These are phyloP conservation scores for Melampsora americana DNA, from an alignment of 1,284 basidiomycete species.

Conservation along the genomic window DNA sequence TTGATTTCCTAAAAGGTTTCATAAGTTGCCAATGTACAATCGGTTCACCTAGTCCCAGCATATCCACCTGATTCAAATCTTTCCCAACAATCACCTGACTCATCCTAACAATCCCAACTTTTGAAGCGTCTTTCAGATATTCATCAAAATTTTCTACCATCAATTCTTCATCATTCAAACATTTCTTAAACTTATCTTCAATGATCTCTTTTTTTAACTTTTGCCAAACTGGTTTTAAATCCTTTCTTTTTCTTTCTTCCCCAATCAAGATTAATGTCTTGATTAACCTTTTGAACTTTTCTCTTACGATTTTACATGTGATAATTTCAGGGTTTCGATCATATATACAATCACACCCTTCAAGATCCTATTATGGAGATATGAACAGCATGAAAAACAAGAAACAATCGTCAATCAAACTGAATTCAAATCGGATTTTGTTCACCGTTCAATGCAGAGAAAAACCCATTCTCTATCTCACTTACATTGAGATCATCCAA, in stretches of 20 bases:
- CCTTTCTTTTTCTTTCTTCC: background rate
- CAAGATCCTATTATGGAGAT: background rate
- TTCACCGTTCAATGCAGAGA: no score
- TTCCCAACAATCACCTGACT: no score
- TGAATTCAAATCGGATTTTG: no score
- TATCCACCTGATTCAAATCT: no score
- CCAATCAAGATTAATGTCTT: background rate
- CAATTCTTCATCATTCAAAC: background rate
- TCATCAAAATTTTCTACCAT: background rate
- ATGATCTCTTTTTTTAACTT: background rate
- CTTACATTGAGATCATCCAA: conserved; percentile 1
- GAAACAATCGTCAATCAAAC: no score
- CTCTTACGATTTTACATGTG: background rate
- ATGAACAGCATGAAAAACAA: background rate
- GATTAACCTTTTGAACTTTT: background rate
- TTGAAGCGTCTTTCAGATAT: background rate
- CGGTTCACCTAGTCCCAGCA: no score
- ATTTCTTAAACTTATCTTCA: background rate
- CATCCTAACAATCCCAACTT: background rate
- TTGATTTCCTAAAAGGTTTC: no score
- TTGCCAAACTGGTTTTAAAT: conserved; percentile 9
- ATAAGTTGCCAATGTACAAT: no score
- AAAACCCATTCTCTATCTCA: no score
- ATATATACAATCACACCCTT: conserved; percentile 10
- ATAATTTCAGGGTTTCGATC: background rate